Conservation (phyloP, 352 stramenopile genomes). For the Globisporangium megalacanthum region DNA sequence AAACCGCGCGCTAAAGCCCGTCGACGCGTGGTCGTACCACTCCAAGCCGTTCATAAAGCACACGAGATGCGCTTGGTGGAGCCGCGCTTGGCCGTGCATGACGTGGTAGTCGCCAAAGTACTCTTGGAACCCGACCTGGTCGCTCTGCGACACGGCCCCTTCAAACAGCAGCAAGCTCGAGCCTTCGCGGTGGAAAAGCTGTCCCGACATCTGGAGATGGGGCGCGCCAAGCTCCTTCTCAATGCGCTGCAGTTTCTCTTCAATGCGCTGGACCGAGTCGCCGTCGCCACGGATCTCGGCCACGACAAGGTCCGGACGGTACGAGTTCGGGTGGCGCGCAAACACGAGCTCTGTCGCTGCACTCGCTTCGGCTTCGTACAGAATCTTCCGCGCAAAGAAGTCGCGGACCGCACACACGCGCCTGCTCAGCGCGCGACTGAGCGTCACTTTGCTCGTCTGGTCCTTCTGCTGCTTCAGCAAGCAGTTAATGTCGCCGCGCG, state of each 20-base stretch:
- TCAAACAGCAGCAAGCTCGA: conserved; percentile 70
- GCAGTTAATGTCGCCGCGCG: conserved; percentile 48
- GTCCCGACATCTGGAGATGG: conserved; percentile 31
- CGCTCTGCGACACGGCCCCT: conserved; percentile 50
- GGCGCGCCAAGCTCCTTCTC: conserved; percentile 63
- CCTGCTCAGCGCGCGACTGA: conserved; percentile 67
- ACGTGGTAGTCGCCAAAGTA: conserved; percentile 54
- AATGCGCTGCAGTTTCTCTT: conserved; percentile 55
- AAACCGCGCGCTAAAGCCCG: conserved; percentile 62
- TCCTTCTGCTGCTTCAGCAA: conserved; percentile 44
- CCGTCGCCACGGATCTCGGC: conserved; percentile 64
- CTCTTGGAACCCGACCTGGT: conserved; percentile 63
- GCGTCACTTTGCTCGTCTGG: conserved; percentile 55
- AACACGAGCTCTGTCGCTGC: conserved; percentile 27
- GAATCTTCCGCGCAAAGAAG: conserved; percentile 67
- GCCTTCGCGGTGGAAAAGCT: conserved; percentile 54
- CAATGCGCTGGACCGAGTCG: conserved; percentile 48
- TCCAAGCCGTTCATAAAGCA: conserved; percentile 65
- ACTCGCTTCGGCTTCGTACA: conserved; percentile 38
- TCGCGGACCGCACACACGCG: conserved; percentile 45
- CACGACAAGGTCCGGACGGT: conserved; percentile 67
- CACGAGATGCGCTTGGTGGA: conserved; percentile 71
- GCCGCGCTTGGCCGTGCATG: conserved; percentile 39
- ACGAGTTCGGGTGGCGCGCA: conserved; percentile 50
- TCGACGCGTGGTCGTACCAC: conserved; percentile 62